Evolutionary conservation across 225 moss, liverwort and hornwort species (phyloP), one percentile per base, ranked within the genome.

Genomic region (Polytrichum commune): DNA sequence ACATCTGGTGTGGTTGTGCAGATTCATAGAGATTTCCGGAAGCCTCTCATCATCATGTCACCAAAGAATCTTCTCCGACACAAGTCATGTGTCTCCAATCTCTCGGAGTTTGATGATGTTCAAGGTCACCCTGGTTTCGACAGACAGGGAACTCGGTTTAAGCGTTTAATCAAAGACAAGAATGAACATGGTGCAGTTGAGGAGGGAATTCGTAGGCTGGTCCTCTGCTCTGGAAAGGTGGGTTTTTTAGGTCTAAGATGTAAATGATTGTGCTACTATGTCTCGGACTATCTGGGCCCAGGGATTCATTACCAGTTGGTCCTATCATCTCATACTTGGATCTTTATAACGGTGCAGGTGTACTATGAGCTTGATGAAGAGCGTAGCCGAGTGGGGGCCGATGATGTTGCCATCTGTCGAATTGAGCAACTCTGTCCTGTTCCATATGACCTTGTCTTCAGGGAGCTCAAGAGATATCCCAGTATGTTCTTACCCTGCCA

Each of bases 221-320:
- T 97, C 60, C 80, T 97, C 30, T 97, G 97, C 78, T 94, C 97
- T 64, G 97, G 97, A 75, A 97, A 97, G 94, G 97, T 97, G 75
- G 57, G 72, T 69, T 46, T 46, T 46, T 46, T 16, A 46, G 13
- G 3, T 46, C 13, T 46, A 46, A 3, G 3, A 46, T 13, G 46
- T 16, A 46, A 13, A 0, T 46, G 16, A 16, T 16, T 38, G 38
- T 4, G 13, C 16, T 46, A 46, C 46, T 46, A 13, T 46, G 16
- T 46, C 46, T 46, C 3, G 16, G 46, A 46, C 13, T 46, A 16
- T 46, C 3, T 46, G 13, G 13, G 16, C 4, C 46, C 16, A 46
- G 16, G 46, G 0, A 13, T 46, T 46, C 46, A 46, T 46, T 46
- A 46, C 46, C 46, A 46, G 46, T 46, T 13, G 46, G 46, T 46